phyloP scores from a whole-genome alignment of 805 yeast species.

The Wickerhamiella kazuoi region DNA sequence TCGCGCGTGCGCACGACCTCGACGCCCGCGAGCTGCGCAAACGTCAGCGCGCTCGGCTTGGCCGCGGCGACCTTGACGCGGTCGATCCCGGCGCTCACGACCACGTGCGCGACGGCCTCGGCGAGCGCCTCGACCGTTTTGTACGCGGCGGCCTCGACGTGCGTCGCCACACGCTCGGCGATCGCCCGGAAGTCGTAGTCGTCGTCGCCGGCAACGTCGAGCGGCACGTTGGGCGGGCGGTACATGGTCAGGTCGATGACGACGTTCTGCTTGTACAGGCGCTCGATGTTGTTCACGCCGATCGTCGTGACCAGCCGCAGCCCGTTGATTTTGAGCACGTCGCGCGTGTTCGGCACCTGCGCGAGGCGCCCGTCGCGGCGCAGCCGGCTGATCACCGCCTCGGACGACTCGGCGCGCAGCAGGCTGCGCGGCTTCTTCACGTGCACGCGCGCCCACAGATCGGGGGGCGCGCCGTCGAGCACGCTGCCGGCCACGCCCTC shows the following conservation, averaged over 20 bases:
- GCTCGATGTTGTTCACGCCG: slow-evolving; percentile 85
- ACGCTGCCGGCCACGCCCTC: slow-evolving; percentile 30
- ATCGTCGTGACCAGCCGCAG: slow-evolving; percentile 56
- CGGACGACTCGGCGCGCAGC: slow-evolving; percentile 37
- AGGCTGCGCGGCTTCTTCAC: slow-evolving; percentile 37
- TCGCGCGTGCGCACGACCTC: slow-evolving; percentile 34
- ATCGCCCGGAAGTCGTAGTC: slow-evolving; percentile 25
- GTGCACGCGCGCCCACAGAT: slow-evolving; percentile 26
- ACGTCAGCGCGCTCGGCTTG: slow-evolving; percentile 78
- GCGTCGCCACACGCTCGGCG: slow-evolving; percentile 33
- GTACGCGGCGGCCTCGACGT: slow-evolving; percentile 65
- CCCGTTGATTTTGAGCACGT: slow-evolving; percentile 19
- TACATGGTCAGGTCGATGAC: slow-evolving; percentile 36
- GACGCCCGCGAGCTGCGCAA: slow-evolving; percentile 83
- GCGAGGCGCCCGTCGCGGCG: slow-evolving; percentile 14
- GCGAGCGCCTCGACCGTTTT: slow-evolving; percentile 90
- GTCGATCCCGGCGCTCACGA: slow-evolving; percentile 27
- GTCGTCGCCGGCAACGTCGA: slow-evolving; percentile 8
- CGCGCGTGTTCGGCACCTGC: slow-evolving; percentile 12
- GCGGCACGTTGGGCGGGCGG: slow-evolving; percentile 16
- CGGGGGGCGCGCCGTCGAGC: slow-evolving; percentile 28
- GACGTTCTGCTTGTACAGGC: slow-evolving; percentile 65
- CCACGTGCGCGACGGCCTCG: slow-evolving; percentile 44
- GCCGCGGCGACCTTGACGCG: slow-evolving; percentile 43
- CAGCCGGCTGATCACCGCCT: slow-evolving; percentile 25